phyloP scores from a whole-genome alignment of 352 stramenopile species.

The Phytophthora pistaciae region DNA sequence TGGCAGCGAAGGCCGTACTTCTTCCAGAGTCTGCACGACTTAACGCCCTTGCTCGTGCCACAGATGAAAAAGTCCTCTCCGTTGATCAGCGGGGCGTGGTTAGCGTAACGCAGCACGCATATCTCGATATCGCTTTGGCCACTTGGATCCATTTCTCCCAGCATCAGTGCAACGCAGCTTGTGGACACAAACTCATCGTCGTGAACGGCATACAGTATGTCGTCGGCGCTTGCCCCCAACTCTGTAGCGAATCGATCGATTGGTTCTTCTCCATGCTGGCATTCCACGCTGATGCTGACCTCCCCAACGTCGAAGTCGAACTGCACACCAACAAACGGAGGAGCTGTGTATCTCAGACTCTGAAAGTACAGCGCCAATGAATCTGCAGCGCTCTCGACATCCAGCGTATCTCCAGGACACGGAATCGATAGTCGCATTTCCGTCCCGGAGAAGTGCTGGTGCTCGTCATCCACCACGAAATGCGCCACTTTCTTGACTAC shows the following conservation, averaged over 20 bases:
- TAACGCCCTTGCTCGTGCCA: conserved; percentile 54
- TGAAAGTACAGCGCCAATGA: conserved; percentile 75
- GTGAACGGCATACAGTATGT: conserved; percentile 56
- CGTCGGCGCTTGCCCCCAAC: conserved; percentile 39
- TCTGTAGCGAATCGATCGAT: conserved; percentile 72
- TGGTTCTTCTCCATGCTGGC: conserved; percentile 44
- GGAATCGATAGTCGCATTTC: conserved; percentile 80
- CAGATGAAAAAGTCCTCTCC: conserved; percentile 68
- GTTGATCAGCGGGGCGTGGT: conserved; percentile 76
- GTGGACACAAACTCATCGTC: conserved; percentile 39
- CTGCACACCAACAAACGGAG: conserved; percentile 58
- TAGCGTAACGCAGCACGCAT: conserved; percentile 75
- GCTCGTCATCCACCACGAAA: conserved; percentile 67
- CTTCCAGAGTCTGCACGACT: conserved; percentile 57
- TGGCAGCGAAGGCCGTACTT: conserved; percentile 62
- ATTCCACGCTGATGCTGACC: conserved; percentile 48
- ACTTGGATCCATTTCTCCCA: conserved; percentile 22
- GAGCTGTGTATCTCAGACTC: conserved; percentile 67
- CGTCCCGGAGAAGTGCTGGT: conserved; percentile 80
- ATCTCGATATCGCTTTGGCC: conserved; percentile 54
- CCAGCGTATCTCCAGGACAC: conserved; percentile 31
- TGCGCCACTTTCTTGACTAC: conserved; percentile 67
- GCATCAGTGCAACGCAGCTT: conserved; percentile 62
- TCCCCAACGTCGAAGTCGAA: conserved; percentile 64
- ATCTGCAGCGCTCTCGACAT: conserved; percentile 61